Percentiles rank a stretch among this genome's conserved stretches.
Conservation (phyloP, 352 stramenopile genomes). For the Achlya hypogyna region DNA sequence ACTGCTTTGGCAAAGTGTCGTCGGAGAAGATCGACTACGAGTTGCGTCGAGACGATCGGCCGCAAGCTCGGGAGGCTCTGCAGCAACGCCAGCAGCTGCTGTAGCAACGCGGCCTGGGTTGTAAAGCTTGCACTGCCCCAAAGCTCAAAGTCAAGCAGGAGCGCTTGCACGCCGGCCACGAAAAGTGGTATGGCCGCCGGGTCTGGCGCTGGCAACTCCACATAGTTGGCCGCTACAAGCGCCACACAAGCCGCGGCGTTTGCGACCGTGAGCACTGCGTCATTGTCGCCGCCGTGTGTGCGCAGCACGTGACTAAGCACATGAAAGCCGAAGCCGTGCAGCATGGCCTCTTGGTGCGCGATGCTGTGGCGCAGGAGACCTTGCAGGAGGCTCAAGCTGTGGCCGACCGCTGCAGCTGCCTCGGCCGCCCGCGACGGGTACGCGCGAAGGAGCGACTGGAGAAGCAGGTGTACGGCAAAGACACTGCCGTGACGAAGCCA, state of each 20-base stretch:
- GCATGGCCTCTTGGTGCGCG: slow-evolving; percentile 41
- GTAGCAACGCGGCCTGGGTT: slow-evolving; percentile 72
- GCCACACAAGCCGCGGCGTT: slow-evolving; percentile 63
- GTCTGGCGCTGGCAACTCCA: slow-evolving; percentile 42
- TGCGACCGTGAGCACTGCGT: slow-evolving; percentile 45
- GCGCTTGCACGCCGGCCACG: slow-evolving; percentile 45
- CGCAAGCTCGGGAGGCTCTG: slow-evolving; percentile 57
- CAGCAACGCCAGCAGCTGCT: slow-evolving; percentile 66
- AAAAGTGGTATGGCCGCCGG: slow-evolving; percentile 34
- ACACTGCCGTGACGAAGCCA: background rate
- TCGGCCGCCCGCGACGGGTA: background rate
- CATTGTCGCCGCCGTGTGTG: slow-evolving; percentile 31
- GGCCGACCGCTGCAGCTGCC: background rate
- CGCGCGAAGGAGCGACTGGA: background rate
- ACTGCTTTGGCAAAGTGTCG: slow-evolving; percentile 43
- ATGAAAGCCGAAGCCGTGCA: slow-evolving; percentile 59
- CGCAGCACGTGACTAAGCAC: slow-evolving; percentile 50
- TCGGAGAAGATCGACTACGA: slow-evolving; percentile 54
- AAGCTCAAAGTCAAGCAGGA: slow-evolving; percentile 59
- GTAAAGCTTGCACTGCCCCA: slow-evolving; percentile 58
- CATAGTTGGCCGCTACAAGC: slow-evolving; percentile 46
- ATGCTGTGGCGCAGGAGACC: slow-evolving; percentile 47
- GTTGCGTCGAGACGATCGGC: slow-evolving; percentile 45
- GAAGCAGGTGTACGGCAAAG: background rate
- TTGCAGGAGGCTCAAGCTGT: slow-evolving; percentile 26